phyloP scores from a whole-genome alignment of 2,329 filamentous ascomycete species.

The Chrysoporthe puriensis region DNA sequence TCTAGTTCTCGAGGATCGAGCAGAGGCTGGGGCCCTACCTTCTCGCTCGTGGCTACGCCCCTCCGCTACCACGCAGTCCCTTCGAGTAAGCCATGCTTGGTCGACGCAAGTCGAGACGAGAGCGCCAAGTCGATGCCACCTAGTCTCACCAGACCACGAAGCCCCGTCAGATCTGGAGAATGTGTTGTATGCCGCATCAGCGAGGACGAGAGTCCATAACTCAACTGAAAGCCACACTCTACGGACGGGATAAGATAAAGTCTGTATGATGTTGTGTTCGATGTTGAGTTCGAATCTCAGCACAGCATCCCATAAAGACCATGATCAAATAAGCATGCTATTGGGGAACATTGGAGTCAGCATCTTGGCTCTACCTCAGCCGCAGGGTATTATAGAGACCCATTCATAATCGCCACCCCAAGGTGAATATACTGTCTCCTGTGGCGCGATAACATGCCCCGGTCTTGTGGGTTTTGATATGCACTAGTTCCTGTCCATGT shows the following conservation, averaged over 20 bases:
- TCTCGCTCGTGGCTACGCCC: slow-evolving; percentile 42
- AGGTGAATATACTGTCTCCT: not conserved
- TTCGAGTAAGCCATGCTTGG: slow-evolving; percentile 46
- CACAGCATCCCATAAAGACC: not conserved
- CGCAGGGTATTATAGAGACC: not conserved
- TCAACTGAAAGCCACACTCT: not conserved
- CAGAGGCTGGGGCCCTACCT: slow-evolving; percentile 48
- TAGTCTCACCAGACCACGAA: not conserved
- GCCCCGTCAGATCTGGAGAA: not conserved
- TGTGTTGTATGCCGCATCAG: too few species aligned
- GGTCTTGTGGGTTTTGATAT: too few species aligned
- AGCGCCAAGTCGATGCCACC: not conserved
- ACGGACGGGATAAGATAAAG: too few species aligned
- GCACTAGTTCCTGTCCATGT: too few species aligned
- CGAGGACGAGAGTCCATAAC: not conserved
- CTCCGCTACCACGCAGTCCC: slow-evolving; percentile 48
- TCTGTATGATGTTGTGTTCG: too few species aligned
- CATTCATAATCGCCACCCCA: not conserved
- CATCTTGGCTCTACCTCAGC: not conserved
- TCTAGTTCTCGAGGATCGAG: slow-evolving; percentile 54
- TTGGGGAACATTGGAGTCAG: not conserved
- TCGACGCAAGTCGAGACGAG: not conserved
- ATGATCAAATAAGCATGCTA: not conserved
- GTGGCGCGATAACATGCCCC: too few species aligned
- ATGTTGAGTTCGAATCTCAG: not conserved